Conservation (phyloP, 2,329 filamentous ascomycete genomes). For the Beauveria sp. region DNA sequence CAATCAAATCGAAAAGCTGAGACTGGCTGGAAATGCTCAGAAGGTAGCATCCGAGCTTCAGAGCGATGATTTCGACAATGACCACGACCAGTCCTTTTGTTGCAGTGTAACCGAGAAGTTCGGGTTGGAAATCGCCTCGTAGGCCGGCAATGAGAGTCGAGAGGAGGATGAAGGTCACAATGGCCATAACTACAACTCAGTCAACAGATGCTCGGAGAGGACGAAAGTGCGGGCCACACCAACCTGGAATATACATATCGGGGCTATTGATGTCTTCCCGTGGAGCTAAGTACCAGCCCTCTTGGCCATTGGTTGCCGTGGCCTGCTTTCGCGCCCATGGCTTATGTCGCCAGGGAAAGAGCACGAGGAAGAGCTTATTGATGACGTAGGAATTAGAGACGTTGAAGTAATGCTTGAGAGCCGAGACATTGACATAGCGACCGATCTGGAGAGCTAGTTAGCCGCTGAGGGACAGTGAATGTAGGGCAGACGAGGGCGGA, state of each 20-base stretch:
- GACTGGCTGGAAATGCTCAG: conserved; percentile 89
- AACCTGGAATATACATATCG: conserved; percentile 92
- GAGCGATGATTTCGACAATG: conserved; percentile 75
- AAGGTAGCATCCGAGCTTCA: conserved; percentile 90
- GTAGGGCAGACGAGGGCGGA: conserved; percentile 35
- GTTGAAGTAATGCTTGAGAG: conserved; percentile 98
- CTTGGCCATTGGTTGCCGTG: conserved; percentile 59
- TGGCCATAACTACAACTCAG: conserved; percentile 67
- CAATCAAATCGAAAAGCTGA: conserved; percentile 86
- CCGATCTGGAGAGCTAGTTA: conserved; percentile 27
- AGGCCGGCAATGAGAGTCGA: conserved; percentile 86
- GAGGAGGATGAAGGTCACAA: conserved; percentile 94
- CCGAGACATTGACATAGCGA: conserved; percentile 81
- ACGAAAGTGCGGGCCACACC: conserved; percentile 12
- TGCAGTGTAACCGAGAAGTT: conserved; percentile 83
- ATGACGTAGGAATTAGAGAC: conserved; percentile 96
- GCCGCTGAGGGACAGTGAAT: background rate
- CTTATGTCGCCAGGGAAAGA: conserved; percentile 96
- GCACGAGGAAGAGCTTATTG: conserved; percentile 84
- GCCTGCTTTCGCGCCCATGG: conserved; percentile 92
- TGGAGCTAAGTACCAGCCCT: conserved; percentile 78
- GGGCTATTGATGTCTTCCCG: conserved; percentile 95
- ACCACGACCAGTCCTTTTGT: conserved; percentile 78
- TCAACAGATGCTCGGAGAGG: background rate
- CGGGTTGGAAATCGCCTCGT: conserved; percentile 85